Evolutionary conservation across 345 rosid genomes (phyloP).

Genomic region (Lepidium africanum): DNA sequence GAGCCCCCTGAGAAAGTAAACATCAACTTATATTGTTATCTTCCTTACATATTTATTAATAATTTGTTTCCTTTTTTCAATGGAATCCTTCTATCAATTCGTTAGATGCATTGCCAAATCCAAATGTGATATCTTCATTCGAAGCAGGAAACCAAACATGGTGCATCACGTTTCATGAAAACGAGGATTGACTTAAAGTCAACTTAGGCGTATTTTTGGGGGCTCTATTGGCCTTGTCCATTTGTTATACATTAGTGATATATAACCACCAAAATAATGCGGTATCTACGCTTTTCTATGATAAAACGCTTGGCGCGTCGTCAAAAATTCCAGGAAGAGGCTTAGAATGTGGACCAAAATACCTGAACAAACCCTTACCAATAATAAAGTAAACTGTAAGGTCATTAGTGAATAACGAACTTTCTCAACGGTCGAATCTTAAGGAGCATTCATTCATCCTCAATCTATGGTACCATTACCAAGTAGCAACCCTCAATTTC

Average conservation of each 20-base stretch:
- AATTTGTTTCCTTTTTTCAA: conserved; percentile 5
- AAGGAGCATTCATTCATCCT: not conserved
- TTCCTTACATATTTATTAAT: not conserved
- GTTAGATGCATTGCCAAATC: not conserved
- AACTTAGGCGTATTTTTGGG: conserved; percentile 45
- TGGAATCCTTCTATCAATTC: not conserved
- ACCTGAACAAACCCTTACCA: not conserved
- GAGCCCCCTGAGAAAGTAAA: not conserved
- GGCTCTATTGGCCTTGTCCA: conserved; percentile 84
- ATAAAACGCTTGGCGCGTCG: not conserved
- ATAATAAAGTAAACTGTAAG: not conserved
- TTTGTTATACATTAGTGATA: not conserved
- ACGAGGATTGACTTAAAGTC: not conserved
- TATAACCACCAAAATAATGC: not conserved
- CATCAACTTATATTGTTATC: not conserved
- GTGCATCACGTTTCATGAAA: not conserved
- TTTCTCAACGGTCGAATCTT: not conserved
- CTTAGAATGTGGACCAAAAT: not conserved
- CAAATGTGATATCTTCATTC: not conserved
- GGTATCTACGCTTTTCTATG: not conserved
- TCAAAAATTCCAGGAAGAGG: not conserved
- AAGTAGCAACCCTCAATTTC: conserved; percentile 1
- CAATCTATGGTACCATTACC: not conserved
- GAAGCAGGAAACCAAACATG: not conserved
- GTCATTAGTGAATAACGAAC: not conserved